A percentile compares a stretch with the other conserved stretches of the same genome.
Evolutionary conservation across 768 basidiomycete genomes (phyloP).

Genomic region (Xanthoconium purpureum): DNA sequence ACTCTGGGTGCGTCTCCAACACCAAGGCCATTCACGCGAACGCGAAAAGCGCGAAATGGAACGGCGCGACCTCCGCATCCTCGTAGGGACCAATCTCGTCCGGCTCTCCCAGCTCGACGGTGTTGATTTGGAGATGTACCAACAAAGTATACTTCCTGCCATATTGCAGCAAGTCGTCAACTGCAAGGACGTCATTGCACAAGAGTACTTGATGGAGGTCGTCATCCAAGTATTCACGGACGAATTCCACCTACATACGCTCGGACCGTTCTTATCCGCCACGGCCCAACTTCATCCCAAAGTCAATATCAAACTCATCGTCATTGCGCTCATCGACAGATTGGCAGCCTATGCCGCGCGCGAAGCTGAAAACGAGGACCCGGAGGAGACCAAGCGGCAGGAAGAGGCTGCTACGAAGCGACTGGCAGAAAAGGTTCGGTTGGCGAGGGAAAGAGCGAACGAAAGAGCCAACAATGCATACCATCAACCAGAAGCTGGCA

Average conservation of each 20-base stretch:
- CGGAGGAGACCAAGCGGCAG: slow-evolving; percentile 88
- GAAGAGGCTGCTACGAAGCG: slow-evolving; percentile 91
- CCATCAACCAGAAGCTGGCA: slow-evolving; percentile 28
- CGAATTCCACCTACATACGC: slow-evolving; percentile 94
- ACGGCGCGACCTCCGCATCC: slow-evolving; percentile 88
- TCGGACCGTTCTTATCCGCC: slow-evolving; percentile 94
- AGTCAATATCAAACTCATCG: slow-evolving; percentile 98
- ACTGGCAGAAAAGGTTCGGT: slow-evolving; percentile 81
- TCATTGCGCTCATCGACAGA: slow-evolving; percentile 95
- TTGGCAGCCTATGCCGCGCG: slow-evolving; percentile 94
- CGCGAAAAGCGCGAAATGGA: slow-evolving; percentile 97
- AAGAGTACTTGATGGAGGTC: slow-evolving; percentile 99
- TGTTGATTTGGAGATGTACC: slow-evolving; percentile 92
- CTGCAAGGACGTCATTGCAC: slow-evolving; percentile 97
- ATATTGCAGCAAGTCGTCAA: slow-evolving; percentile 96
- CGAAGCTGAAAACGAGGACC: slow-evolving; percentile 95
- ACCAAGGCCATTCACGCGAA: slow-evolving; percentile 95
- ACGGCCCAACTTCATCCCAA: slow-evolving; percentile 96
- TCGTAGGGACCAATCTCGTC: slow-evolving; percentile 97
- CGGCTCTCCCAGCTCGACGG: slow-evolving; percentile 94
- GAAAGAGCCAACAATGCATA: slow-evolving; percentile 54
- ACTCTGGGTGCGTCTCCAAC: slow-evolving; percentile 97
- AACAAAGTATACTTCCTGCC: slow-evolving; percentile 79
- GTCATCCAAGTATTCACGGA: slow-evolving; percentile 99
- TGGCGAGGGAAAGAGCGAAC: slow-evolving; percentile 57